Base-by-base conservation (phyloP, 2,329 filamentous ascomycete species). In the Fusarium tuaranense region DNA sequence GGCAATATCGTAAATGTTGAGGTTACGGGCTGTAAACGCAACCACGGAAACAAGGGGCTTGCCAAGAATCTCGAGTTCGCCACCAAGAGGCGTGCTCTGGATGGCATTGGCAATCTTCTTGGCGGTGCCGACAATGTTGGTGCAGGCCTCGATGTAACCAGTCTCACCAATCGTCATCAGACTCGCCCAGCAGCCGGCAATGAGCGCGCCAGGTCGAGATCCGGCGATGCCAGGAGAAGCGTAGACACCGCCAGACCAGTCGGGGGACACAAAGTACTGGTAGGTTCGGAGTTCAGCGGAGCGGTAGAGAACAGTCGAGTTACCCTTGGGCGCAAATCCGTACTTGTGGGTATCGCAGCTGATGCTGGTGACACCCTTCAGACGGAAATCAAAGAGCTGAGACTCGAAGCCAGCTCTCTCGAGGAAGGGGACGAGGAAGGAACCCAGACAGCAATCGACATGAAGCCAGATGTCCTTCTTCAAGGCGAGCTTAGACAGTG, bases 301-400 rank as follows among this genome's bases (percentile, higher is more conserved):
- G 78, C 97, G 94, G 88, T 99, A 99, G 48, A 99, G 88, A 16
- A 98, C 89, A 2, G 95, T 97, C 63, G 93, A 97, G 88, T 97
- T 99, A 76, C 97, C 97, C 86, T 99, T 99, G 63, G 97, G 97
- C 1, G 97, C 97, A 81, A 99, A 99, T 41, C 97, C 97, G 82
- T 99, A 99, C 84, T 99, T 99, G 89, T 99, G 97, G 4, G 97
- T 99, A 82, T 99, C 97, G 83, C 95, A 97, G 76, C 92, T 95
- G 83, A 99, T 98, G 83, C 93, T 96, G 5, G 96, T 98, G 41
- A 99, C 97, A 78, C 97, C 97, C 76, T 94, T 95, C 69, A 97
- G 91, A 66, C 94, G 92, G 90, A 99, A 99, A 83, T 99, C 97
- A 81, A 98, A 98, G 7, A 91, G 92, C 77, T 93, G 91, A 25